These are phyloP conservation scores for Phytophthora pistaciae DNA, from an alignment of 352 stramenopile genomes.

Conservation along the genomic window DNA sequence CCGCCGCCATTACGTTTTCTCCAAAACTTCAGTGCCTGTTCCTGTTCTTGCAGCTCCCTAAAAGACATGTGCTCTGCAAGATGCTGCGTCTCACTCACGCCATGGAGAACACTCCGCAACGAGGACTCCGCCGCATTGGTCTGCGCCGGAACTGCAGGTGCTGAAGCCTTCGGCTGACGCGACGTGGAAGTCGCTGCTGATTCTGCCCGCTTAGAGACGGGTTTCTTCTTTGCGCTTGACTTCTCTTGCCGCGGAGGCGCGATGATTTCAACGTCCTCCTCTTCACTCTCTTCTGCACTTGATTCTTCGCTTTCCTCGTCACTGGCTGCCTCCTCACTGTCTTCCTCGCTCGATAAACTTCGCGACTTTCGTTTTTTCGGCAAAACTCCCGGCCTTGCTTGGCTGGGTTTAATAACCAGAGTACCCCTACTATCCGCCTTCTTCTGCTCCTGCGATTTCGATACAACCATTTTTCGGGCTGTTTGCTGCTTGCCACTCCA, in stretches of 20 bases:
- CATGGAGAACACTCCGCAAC: constrained; percentile 7
- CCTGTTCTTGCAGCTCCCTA: constrained; percentile 57
- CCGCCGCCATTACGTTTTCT: constrained; percentile 31
- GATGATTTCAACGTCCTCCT: constrained; percentile 8
- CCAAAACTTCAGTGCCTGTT: constrained; percentile 52
- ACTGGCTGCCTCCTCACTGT: constrained; percentile 10
- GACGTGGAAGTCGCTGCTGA: neutral
- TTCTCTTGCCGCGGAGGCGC: constrained; percentile 5
- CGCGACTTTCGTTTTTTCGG: neutral
- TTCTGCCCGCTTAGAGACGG: constrained; percentile 1
- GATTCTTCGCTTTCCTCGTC: constrained; percentile 12
- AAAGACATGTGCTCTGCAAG: constrained; percentile 58
- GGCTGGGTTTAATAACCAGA: neutral
- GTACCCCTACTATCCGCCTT: neutral
- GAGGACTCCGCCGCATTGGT: constrained; percentile 3
- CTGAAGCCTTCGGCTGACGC: neutral
- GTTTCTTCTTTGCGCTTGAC: constrained; percentile 4
- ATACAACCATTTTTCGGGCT: constrained; percentile 17
- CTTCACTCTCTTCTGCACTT: constrained; percentile 21
- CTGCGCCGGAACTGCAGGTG: neutral
- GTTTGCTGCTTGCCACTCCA: constrained; percentile 5
- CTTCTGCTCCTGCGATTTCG: neutral
- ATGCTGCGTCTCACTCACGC: constrained; percentile 22
- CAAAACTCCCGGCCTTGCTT: neutral
- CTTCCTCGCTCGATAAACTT: constrained; percentile 31